Conservation (phyloP, 495 filamentous ascomycete species). For the Peziza echinospora region DNA sequence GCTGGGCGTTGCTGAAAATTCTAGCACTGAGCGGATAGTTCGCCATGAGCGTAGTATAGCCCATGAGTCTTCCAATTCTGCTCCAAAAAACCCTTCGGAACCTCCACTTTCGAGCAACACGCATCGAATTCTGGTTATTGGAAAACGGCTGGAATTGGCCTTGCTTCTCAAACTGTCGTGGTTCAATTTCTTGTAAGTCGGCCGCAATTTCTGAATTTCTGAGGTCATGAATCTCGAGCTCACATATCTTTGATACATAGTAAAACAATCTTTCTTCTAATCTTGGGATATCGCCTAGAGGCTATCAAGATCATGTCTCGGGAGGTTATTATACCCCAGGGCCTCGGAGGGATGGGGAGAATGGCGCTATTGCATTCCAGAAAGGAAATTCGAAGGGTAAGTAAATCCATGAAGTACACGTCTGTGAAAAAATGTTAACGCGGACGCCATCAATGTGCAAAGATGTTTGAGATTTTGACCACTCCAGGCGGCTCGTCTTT, state of each 20-base stretch:
- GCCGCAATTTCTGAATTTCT: conserved; percentile 1
- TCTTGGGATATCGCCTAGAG: conserved; percentile 41
- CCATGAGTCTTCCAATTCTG: too few relatives aligned
- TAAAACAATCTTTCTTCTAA: conserved; percentile 36
- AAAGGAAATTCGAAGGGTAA: conserved; percentile 35
- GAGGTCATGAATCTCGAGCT: background rate
- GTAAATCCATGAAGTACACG: too few relatives aligned
- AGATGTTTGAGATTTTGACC: conserved; percentile 30
- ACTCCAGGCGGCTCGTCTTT: conserved; percentile 23
- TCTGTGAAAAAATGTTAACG: too few relatives aligned
- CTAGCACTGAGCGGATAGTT: background rate
- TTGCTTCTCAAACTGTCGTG: conserved; percentile 47
- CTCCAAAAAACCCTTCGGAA: background rate
- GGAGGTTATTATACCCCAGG: conserved; percentile 45
- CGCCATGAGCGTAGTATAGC: background rate
- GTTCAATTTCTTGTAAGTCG: conserved; percentile 36
- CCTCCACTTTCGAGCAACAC: background rate
- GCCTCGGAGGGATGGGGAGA: conserved; percentile 42
- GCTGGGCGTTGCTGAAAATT: background rate
- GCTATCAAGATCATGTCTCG: conserved; percentile 44
- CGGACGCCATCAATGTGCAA: background rate
- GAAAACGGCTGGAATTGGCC: conserved; percentile 35
- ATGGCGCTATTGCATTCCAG: conserved; percentile 42
- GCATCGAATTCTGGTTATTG: conserved; percentile 5
- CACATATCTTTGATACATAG: conserved; percentile 15